Evolutionary conservation across 2,329 filamentous ascomycete species (phyloP).

Genomic region (Fusarium gaditjirri): DNA sequence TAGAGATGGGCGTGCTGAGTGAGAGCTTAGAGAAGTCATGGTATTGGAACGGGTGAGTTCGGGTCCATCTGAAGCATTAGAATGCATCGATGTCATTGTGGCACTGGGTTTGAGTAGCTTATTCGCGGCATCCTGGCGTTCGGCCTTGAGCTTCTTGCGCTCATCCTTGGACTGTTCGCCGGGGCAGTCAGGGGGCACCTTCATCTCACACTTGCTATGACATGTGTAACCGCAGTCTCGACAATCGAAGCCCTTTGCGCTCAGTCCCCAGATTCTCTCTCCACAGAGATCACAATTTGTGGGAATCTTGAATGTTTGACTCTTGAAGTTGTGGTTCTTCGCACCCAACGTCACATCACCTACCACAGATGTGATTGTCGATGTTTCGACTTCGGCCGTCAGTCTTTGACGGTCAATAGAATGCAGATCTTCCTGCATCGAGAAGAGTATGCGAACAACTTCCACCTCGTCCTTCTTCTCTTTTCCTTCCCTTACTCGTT

Average conservation of each 20-base stretch:
- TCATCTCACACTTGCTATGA: constrained; percentile 99
- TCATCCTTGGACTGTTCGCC: constrained; percentile 95
- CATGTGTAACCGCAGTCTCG: constrained; percentile 97
- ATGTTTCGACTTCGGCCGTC: constrained; percentile 91
- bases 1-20: constrained; percentile 80
- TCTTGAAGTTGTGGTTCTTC: constrained; percentile 96
- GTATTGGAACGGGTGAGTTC: constrained; percentile 83
- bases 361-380: constrained; percentile 89
- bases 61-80: constrained; percentile 72
- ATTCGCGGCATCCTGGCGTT: constrained; percentile 83
- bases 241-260: constrained; percentile 96
- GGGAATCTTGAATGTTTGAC: constrained; percentile 99
- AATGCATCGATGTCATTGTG: constrained; percentile 51
- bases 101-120: constrained; percentile 62
- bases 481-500: constrained; percentile 81
- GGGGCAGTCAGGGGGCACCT: constrained; percentile 94
- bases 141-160: constrained; percentile 90
- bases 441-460: constrained; percentile 84
- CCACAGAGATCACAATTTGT: constrained; percentile 98
- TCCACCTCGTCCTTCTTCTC: constrained; percentile 92
- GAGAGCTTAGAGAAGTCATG: constrained; percentile 89
- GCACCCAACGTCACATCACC: constrained; percentile 93
- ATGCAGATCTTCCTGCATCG: constrained; percentile 85
- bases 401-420: constrained; percentile 84
- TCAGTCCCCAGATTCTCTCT: constrained; percentile 96